Evolutionary conservation across 140 eudicot species (phyloP), one percentile per base, ranked within the genome.

Genomic region (Senecio squalidus): DNA sequence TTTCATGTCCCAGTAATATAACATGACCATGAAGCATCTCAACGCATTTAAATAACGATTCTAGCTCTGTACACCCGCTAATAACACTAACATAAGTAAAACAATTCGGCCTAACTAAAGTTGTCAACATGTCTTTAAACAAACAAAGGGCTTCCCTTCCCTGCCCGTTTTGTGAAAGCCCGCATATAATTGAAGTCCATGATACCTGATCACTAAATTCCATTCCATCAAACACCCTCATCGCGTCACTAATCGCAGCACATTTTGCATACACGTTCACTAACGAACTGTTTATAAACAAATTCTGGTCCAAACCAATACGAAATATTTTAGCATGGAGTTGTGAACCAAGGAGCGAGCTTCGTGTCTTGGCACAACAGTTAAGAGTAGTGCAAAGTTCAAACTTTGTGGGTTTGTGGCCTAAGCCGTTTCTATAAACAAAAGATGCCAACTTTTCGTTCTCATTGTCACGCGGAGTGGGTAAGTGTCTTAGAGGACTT

Each of bases 31-130:
- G 85, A 5, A 75, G 48, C 31, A 57, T 34, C 61, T 53, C 60
- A 8, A 73, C 72, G 6, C 64, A 76, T 55, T 41, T 74, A 26
- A 57, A 66, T 10, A 69, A 60, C 9, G 58, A 60, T 31, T 79
- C 81, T 59, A 55, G 68, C 36, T 64, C 64, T 0, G 62, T 55
- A 31, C 82, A 80, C 3, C 76, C 73, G 15, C 70, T 66, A 30
- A 80, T 71, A 62, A 72, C 77, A 15, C 85, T 44, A 17, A 80
- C 85, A 71, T 80, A 75, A n/a, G 82, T 71, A 28, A 75, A 61
- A 48, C 70, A 66, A 62, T 75, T 75, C 25, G 81, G 82, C 21
- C 45, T 57, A 57, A 67, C 18, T 6, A 20, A 4, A 7, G 72
- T 60, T 9, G 15, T n/a, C 51, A 75, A 41, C 85, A 75, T 71